These are phyloP conservation scores for Alternaria sp. DNA, from an alignment of 2,329 filamentous ascomycete genomes.

Conservation along the genomic window DNA sequence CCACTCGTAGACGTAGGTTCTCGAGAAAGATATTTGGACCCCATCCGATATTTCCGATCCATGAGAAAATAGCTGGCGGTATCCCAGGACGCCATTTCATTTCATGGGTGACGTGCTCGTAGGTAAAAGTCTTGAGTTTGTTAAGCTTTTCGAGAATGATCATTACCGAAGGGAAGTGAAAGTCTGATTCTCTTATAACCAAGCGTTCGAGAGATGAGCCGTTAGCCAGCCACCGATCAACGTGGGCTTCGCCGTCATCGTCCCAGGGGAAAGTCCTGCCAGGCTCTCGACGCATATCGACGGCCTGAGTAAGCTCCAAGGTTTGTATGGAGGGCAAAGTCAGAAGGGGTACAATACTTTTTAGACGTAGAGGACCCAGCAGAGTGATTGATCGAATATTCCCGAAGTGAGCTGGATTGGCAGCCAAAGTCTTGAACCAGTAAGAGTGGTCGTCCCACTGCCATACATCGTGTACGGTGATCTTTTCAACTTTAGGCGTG, in stretches of 20 bases:
- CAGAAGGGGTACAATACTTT: conserved; percentile 15
- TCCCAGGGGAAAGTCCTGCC: conserved; percentile 4
- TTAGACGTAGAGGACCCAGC: conserved; percentile 10
- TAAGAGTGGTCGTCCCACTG: conserved; percentile 13
- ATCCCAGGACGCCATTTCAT: neutral
- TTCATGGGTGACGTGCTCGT: conserved; percentile 4
- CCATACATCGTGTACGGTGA: conserved; percentile 8
- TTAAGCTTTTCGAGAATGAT: neutral
- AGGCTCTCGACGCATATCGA: conserved; percentile 5
- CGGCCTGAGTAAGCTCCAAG: neutral
- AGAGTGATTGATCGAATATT: conserved; percentile 7
- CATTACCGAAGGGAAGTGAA: neutral
- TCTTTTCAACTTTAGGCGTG: conserved; percentile 4
- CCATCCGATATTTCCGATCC: neutral
- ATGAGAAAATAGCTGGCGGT: neutral
- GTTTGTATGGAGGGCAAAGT: conserved; percentile 8
- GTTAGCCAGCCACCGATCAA: neutral
- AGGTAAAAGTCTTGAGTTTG: conserved; percentile 8
- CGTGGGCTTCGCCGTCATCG: neutral
- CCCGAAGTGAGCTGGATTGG: conserved; percentile 3
- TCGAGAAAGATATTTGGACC: neutral
- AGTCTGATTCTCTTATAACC: neutral
- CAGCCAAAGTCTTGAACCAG: conserved; percentile 9
- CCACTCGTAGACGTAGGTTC: neutral
- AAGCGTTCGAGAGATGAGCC: conserved; percentile 11